Conservation (phyloP, 163 green algal genomes). For the Prototheca wickerhamii region DNA sequence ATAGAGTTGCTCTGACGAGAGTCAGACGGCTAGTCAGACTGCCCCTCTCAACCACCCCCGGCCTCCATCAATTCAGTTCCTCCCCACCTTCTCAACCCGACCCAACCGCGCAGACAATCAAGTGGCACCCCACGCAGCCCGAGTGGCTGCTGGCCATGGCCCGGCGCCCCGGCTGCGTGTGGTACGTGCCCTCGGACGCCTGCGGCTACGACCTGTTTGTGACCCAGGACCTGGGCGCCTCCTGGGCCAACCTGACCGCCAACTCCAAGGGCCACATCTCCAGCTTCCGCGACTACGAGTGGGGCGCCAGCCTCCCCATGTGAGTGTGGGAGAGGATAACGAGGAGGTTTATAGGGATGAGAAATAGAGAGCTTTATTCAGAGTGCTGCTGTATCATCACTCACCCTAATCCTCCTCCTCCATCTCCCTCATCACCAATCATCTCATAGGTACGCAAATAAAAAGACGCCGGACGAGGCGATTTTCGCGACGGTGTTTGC, state of each 20-base stretch:
- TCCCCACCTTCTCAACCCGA: too few species aligned
- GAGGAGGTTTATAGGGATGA: background rate
- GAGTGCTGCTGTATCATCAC: background rate
- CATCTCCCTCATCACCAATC: background rate
- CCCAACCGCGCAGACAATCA: slow-evolving; percentile 24
- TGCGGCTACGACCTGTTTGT: slow-evolving; percentile 52
- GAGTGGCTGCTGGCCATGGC: slow-evolving; percentile 48
- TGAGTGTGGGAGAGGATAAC: background rate
- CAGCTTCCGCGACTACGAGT: slow-evolving; percentile 77
- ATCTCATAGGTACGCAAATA: slow-evolving; percentile 17
- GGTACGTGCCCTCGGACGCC: slow-evolving; percentile 13
- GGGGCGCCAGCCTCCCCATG: slow-evolving; percentile 40
- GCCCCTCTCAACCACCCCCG: background rate
- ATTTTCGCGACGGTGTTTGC: slow-evolving; percentile 66
- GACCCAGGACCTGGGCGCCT: slow-evolving; percentile 32
- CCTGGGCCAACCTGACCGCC: slow-evolving; percentile 66
- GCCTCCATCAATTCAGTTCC: too few species aligned
- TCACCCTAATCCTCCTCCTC: background rate
- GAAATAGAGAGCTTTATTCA: background rate
- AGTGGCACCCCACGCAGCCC: slow-evolving; percentile 30
- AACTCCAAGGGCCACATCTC: slow-evolving; percentile 46
- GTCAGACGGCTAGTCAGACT: background rate
- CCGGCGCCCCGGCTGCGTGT: slow-evolving; percentile 29
- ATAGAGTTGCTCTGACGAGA: too few species aligned
- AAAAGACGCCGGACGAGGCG: slow-evolving; percentile 40